A percentile compares a stretch with the other conserved stretches of the same genome.
These are phyloP conservation scores for Phytopythium mirpurense DNA, from an alignment of 352 stramenopile species.

Conservation along the genomic window DNA sequence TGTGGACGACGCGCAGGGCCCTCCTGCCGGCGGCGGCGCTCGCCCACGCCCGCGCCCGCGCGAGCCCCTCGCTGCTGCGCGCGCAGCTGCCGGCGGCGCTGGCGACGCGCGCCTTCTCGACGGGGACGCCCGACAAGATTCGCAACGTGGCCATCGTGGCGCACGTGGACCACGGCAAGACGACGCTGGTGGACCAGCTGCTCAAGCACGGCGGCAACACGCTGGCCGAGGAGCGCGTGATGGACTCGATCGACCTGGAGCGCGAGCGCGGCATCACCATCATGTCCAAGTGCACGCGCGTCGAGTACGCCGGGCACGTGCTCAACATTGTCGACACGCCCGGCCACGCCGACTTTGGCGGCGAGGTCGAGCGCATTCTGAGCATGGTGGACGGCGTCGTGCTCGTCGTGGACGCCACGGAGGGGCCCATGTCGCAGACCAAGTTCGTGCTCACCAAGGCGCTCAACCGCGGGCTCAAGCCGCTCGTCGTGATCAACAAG, in stretches of 20 bases:
- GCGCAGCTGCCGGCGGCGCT: slow-evolving; percentile 17
- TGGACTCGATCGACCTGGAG: slow-evolving; percentile 98
- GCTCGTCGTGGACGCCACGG: slow-evolving; percentile 96
- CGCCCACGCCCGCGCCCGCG: slow-evolving; percentile 19
- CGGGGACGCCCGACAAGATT: slow-evolving; percentile 49
- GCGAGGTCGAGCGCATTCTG: slow-evolving; percentile 97
- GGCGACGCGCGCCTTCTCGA: slow-evolving; percentile 39
- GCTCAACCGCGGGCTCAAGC: slow-evolving; percentile 89
- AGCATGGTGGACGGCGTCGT: slow-evolving; percentile 97
- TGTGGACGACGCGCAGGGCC: slow-evolving; percentile 68
- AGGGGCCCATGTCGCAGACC: slow-evolving; percentile 97
- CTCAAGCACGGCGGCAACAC: slow-evolving; percentile 94
- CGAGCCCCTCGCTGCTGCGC: slow-evolving; percentile 18
- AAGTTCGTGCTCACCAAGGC: slow-evolving; percentile 99
- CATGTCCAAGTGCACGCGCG: slow-evolving; percentile 97
- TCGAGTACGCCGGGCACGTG: slow-evolving; percentile 92
- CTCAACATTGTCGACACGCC: slow-evolving; percentile 98
- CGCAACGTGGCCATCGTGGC: slow-evolving; percentile 90
- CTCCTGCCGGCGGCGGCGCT: slow-evolving; percentile 42
- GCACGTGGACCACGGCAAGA: slow-evolving; percentile 99
- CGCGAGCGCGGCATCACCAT: slow-evolving; percentile 99
- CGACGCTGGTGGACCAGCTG: slow-evolving; percentile 96
- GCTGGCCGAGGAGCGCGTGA: slow-evolving; percentile 88
- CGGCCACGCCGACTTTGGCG: slow-evolving; percentile 98
- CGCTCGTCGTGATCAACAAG: slow-evolving; percentile 99